phyloP scores from a whole-genome alignment of 1,284 basidiomycete genomes.

The Cutaneotrichosporon dermatis region DNA sequence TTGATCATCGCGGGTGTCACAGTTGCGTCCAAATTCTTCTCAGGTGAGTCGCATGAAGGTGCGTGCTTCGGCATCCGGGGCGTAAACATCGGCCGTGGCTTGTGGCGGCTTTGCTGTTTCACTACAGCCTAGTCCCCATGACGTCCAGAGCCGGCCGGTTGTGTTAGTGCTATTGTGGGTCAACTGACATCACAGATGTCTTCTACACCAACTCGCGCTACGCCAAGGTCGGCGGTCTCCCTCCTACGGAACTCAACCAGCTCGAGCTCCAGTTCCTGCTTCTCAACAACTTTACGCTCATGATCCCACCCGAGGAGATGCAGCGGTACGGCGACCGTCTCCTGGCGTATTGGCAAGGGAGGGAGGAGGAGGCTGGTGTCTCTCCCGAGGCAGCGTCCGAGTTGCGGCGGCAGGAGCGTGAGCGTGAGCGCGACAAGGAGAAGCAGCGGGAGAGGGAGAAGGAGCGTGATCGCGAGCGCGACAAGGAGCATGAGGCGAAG shows the following conservation, averaged over 20 bases:
- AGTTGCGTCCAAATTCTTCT: constrained; percentile 97
- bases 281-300: constrained; percentile 88
- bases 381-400: not conserved
- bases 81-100: too few species aligned
- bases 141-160: too few species aligned
- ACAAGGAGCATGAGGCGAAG: not conserved
- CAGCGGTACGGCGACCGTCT: constrained; percentile 91
- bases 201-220: constrained; percentile 99
- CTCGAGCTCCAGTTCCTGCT: constrained; percentile 95
- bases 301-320: constrained; percentile 85
- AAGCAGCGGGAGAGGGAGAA: not conserved
- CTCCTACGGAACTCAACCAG: constrained; percentile 89
- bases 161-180: too few species aligned
- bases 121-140: too few species aligned
- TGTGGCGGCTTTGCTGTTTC: too few species aligned
- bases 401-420: constrained; percentile 8
- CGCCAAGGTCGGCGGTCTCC: constrained; percentile 95
- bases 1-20: constrained; percentile 96
- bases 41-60: constrained; percentile 46
- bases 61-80: too few species aligned
- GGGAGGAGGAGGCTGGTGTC: constrained; percentile 23
- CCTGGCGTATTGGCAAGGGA: constrained; percentile 52
- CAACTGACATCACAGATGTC: constrained; percentile 58
- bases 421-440: constrained; percentile 3
- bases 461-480: not conserved